A percentile compares a stretch with the other conserved stretches of the same genome.
phyloP scores from a whole-genome alignment of 176 grass and related monocot genomes.

The Bothriochloa decipiens region DNA sequence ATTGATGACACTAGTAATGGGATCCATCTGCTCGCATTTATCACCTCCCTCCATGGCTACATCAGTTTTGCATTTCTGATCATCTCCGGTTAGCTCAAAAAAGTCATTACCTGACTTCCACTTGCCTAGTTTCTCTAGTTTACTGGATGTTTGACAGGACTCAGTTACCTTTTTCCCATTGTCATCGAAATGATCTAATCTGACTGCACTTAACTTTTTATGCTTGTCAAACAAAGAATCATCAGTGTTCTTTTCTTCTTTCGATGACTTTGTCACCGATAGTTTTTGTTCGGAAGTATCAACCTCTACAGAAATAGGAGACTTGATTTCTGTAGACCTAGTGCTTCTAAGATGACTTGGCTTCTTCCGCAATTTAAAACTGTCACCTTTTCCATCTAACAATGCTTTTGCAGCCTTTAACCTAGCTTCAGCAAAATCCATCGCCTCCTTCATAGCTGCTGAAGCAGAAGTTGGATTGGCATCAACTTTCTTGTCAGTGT shows the following conservation, averaged over 20 bases:
- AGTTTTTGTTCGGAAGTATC: constrained; percentile 35
- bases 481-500: constrained; percentile 53
- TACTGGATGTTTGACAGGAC: constrained; percentile 43
- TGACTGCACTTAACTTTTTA: constrained; percentile 20
- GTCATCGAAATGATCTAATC: constrained; percentile 37
- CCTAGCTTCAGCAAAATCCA: constrained; percentile 87
- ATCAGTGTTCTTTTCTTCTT: constrained; percentile 40
- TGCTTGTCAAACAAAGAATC: constrained; percentile 37
- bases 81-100: constrained; percentile 65
- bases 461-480: constrained; percentile 66
- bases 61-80: constrained; percentile 44
- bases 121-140: constrained; percentile 69
- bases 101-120: constrained; percentile 88
- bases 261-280: constrained; percentile 21
- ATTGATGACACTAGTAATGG: constrained; percentile 13
- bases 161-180: constrained; percentile 39
- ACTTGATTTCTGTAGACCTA: constrained; percentile 52
- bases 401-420: constrained; percentile 89
- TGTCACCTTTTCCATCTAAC: constrained; percentile 83
- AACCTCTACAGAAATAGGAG: constrained; percentile 41
- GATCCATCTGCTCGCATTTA: constrained; percentile 30
- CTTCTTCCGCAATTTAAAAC: constrained; percentile 74
- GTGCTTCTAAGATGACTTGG: constrained; percentile 47
- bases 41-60: constrained; percentile 16
- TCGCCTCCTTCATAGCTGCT: constrained; percentile 87